These are phyloP conservation scores for Psilocybe tampanensis DNA, from an alignment of 768 basidiomycete genomes.

Conservation along the genomic window DNA sequence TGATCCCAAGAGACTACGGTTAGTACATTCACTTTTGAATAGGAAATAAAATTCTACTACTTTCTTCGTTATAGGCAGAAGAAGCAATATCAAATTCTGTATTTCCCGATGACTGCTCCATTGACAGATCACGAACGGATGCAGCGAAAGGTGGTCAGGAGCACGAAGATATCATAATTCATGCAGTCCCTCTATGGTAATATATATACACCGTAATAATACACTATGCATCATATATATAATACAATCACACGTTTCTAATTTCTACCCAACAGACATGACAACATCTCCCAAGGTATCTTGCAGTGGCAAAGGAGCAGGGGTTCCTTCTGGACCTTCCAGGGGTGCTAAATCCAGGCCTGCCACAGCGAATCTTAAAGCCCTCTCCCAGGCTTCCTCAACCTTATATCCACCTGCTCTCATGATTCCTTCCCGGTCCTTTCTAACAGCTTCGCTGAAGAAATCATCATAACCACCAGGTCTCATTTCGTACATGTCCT, in stretches of 20 bases:
- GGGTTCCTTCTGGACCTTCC: slow-evolving; percentile 28
- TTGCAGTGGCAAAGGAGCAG: slow-evolving; percentile 7
- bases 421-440: slow-evolving; percentile 79
- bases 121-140: slow-evolving; percentile 55
- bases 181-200: background rate
- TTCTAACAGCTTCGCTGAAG: slow-evolving; percentile 73
- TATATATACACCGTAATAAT: background rate
- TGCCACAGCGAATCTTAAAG: slow-evolving; percentile 71
- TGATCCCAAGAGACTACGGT: slow-evolving; percentile 41
- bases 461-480: slow-evolving; percentile 69
- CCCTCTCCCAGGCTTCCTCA: slow-evolving; percentile 86
- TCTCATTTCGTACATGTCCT: slow-evolving; percentile 61
- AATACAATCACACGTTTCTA: slow-evolving; percentile 6
- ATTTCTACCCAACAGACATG: slow-evolving; percentile 41
- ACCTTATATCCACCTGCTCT: slow-evolving; percentile 81
- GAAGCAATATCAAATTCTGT: slow-evolving; percentile 79
- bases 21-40: slow-evolving; percentile 2
- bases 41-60: background rate
- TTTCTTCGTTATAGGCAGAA: slow-evolving; percentile 38
- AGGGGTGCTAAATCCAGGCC: slow-evolving; percentile 67
- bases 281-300: slow-evolving; percentile 46
- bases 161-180: slow-evolving; percentile 40
- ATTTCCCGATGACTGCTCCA: slow-evolving; percentile 73
- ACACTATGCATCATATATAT: background rate
- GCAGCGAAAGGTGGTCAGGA: slow-evolving; percentile 53